Base-by-base conservation (phyloP, 106 monocot genomes). In the Acorus calamus region DNA sequence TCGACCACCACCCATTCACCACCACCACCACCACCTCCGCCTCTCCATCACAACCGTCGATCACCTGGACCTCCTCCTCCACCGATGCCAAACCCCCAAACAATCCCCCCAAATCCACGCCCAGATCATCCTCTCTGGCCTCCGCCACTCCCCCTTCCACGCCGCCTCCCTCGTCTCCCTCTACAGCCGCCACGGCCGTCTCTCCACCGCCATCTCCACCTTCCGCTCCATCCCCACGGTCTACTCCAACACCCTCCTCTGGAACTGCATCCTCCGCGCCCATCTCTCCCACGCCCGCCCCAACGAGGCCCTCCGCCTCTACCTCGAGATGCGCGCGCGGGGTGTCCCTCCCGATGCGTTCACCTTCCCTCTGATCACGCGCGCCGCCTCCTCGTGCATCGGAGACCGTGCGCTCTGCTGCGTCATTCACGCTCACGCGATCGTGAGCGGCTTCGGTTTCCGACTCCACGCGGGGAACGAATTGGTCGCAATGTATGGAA, bases 251-350 rank as follows among this genome's bases (percentile, higher is more conserved):
- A 61, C 63, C 51, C 64, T 79, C 14, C 69, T 81, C 9, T 84
- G 75, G 73, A 89, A 89, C 74, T 74, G 79, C 70, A 71, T 79
- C 43, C 78, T 89, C 53, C 78, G 84, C 5, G 70, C 81, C 46
- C 56, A 67, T 46, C 76, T 84, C 68, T 14, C 63, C 46, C 81
- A 77, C 6, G 59, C 46, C 52, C 66, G 52, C 1, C 60, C 49
- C 42, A 3, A 2, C 9, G 44, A 64, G 3, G 71, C 78, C 6
- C 46, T 84, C 63, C 52, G 47, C 10, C 51, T 84, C 6, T 84
- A 81, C 65, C 53, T 28, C 60, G 46, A 42, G 0, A 71, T 79
- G 68, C 44, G 55, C n/a, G 14, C 62, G n/a, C 12, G 56, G 11
- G 60, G 64, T 8, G 44, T 60, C 10, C 11, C 65, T 2, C 72